A percentile compares a stretch with the other conserved stretches of the same genome.
Evolutionary conservation across 169 alveolate species (phyloP).

Genomic region (Cystoisospora suis): DNA sequence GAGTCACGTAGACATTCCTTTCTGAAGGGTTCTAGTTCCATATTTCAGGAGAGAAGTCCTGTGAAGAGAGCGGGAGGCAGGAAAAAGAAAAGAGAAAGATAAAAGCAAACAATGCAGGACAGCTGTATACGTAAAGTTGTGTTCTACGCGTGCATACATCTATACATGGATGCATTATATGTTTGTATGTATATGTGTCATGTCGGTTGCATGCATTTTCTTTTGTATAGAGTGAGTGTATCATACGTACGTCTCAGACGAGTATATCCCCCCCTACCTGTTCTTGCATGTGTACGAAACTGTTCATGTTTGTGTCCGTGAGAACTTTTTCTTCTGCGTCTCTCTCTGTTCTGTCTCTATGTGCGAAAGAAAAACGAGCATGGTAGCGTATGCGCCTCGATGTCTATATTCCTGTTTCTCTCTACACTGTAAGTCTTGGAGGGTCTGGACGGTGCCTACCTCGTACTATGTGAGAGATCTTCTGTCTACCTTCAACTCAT

Average conservation of each 20-base stretch:
- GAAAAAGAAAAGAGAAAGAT: neutral
- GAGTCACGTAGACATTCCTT: neutral
- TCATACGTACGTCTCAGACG: neutral
- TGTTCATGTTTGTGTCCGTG: conserved; percentile 3
- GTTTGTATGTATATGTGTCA: neutral
- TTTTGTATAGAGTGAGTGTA: neutral
- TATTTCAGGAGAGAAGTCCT: neutral
- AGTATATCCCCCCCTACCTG: no score
- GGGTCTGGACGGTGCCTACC: no score
- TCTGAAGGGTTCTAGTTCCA: neutral
- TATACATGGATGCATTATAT: neutral
- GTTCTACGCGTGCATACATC: neutral
- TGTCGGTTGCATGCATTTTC: neutral
- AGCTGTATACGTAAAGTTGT: neutral
- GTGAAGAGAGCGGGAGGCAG: neutral
- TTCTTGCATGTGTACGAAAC: neutral
- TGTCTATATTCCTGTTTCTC: no score
- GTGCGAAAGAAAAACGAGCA: no score
- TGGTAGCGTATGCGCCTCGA: no score
- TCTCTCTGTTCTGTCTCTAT: no score
- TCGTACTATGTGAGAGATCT: no score
- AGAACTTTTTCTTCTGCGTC: no score
- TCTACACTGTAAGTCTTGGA: no score
- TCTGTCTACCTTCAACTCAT: no score
- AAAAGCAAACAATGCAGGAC: neutral